Evolutionary conservation across 495 filamentous ascomycete species (phyloP), one percentile per base, ranked within the genome.

Genomic region (Lepidopterella palustris): DNA sequence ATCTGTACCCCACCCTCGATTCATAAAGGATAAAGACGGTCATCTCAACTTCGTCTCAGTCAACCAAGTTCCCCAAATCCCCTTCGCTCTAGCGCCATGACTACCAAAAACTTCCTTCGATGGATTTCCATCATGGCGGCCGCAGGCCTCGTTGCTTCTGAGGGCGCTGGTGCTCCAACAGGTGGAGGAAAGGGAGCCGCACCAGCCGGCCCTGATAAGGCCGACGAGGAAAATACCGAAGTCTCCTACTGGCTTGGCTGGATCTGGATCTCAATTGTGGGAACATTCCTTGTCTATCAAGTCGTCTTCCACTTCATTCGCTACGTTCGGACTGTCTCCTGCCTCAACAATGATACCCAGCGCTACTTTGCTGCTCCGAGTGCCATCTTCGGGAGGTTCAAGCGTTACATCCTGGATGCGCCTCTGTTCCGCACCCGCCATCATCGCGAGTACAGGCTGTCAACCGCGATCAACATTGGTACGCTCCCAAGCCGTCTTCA

Each of bases 401-500:
- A 96, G 77, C 83, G 82, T 61, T 77, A 92, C 67, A 68, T 95
- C 53, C 78, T 95, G 63, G 90, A 92, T 70, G 92, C 93, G 9
- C 91, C 93, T 0, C 73, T 97, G 21, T 85, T 88, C 71, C 81
- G 80, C 10, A 87, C 80, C 61, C 84, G 92, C 26, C 92, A 97
- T 75, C 95, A 93, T 74, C 83, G 86, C 54, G 92, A 95, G 70
- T 82, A 96, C 62, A 82, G 83, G 62, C 73, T 97, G 4, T 92
- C 87, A 4, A 76, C 81, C 13, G 87, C 86, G 40, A 68, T 93
- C 64, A 91, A 89, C 70, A 80, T 96, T 66, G 93, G 93, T 28
- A 91, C 85, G 0, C 75, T 97, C 2, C 93, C 93, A 3, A 89
- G 85, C 42, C 84, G 93, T 9, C 83, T 96, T 51, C 91, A 98